Conservation (phyloP, 805 yeast species). For the Hanseniaspora meyeri region DNA sequence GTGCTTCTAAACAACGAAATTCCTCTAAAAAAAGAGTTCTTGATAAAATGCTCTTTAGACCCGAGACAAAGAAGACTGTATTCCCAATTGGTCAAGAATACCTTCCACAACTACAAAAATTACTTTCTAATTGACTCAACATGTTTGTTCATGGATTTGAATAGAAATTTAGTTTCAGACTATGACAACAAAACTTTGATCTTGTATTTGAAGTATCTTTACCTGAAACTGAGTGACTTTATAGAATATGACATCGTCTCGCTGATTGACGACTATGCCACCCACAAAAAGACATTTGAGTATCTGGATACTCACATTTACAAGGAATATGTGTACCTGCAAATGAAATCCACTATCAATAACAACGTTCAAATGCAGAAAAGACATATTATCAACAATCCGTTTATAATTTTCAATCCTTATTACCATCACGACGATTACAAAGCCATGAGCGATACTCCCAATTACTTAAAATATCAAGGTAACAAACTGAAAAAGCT, state of each 20-base stretch:
- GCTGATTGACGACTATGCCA: conserved; percentile 19
- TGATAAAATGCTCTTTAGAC: conserved; percentile 60
- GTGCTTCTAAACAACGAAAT: conserved; percentile 46
- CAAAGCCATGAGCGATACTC: conserved; percentile 26
- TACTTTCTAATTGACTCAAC: conserved; percentile 37
- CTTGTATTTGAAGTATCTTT: conserved; percentile 12
- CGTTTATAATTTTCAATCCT: conserved; percentile 73
- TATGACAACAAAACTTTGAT: background rate
- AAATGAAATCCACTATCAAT: conserved; percentile 40
- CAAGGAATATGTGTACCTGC: conserved; percentile 28
- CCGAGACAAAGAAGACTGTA: conserved; percentile 54
- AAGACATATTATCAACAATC: conserved; percentile 74
- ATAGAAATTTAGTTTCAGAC: conserved; percentile 25
- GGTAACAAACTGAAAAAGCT: conserved; percentile 57
- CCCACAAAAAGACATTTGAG: conserved; percentile 12
- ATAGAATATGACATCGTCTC: conserved; percentile 34
- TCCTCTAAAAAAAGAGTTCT: conserved; percentile 85
- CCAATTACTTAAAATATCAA: conserved; percentile 41
- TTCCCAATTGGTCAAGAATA: conserved; percentile 24
- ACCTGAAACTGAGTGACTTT: conserved; percentile 21
- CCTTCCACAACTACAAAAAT: conserved; percentile 35
- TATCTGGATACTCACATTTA: conserved; percentile 22
- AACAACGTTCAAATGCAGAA: conserved; percentile 73
- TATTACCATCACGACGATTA: conserved; percentile 37
- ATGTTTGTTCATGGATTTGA: conserved; percentile 39